Conservation (phyloP, 2,329 filamentous ascomycete species). For the Geosmithia morbida region DNA sequence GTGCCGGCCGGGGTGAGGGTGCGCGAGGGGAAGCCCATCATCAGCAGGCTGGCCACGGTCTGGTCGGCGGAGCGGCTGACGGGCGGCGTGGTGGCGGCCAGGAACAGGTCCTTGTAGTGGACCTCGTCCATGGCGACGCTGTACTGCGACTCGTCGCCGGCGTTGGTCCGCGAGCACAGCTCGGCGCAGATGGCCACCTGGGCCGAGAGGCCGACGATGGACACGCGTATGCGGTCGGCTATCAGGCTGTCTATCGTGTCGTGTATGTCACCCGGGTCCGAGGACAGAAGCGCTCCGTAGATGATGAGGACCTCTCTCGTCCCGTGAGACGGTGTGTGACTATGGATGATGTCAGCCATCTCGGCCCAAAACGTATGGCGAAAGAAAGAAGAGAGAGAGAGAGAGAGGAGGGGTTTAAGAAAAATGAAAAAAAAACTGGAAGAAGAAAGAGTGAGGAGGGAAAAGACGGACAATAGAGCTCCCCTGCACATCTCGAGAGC, state of each 20-base stretch:
- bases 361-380: no score
- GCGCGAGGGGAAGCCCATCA: constrained; percentile 96
- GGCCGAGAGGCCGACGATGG: constrained; percentile 79
- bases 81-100: constrained; percentile 79
- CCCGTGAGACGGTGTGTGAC: constrained; percentile 83
- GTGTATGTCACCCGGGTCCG: constrained; percentile 91
- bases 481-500: constrained; percentile 90
- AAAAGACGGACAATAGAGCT: constrained; percentile 51
- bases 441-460: no score
- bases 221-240: constrained; percentile 71
- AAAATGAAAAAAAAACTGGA: no score
- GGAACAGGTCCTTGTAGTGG: constrained; percentile 79
- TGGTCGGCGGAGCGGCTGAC: constrained; percentile 54
- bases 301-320: constrained; percentile 87
- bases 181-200: constrained; percentile 88
- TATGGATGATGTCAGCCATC: constrained; percentile 13
- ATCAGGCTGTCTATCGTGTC: constrained; percentile 71
- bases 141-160: constrained; percentile 56
- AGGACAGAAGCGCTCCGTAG: constrained; percentile 78
- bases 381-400: no score
- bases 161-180: constrained; percentile 77
- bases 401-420: no score
- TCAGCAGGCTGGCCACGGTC: constrained; percentile 54
- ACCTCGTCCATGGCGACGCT: constrained; percentile 62
- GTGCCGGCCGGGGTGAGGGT: constrained; percentile 54